phyloP scores from a whole-genome alignment of 1,139 yeast species.

The Geotrichum candidum region DNA sequence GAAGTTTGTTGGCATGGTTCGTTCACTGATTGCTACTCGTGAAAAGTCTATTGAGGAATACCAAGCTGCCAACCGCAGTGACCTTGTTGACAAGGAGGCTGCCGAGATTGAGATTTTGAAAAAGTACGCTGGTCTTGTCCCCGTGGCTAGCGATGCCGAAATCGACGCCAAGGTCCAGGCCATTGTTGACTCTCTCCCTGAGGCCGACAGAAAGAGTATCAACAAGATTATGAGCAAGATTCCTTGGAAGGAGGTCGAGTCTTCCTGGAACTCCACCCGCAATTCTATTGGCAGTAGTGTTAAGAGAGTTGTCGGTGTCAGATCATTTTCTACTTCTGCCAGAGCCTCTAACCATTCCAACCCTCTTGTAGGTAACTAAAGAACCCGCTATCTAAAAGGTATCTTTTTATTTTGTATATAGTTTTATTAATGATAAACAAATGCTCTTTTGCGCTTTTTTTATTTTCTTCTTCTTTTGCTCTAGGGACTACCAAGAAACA shows the following conservation, averaged over 20 bases:
- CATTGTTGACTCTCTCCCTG: constrained; percentile 33
- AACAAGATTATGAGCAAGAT: constrained; percentile 43
- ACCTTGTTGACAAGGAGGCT: constrained; percentile 51
- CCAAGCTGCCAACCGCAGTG: constrained; percentile 45
- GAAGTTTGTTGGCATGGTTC: constrained; percentile 43
- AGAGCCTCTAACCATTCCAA: constrained; percentile 40
- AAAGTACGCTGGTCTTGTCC: constrained; percentile 41
- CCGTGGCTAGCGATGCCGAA: constrained; percentile 49
- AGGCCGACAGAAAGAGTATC: constrained; percentile 32
- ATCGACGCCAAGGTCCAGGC: constrained; percentile 40
- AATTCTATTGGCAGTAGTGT: constrained; percentile 29
- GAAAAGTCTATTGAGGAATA: constrained; percentile 50
- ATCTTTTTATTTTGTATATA: not conserved
- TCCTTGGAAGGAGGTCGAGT: constrained; percentile 45
- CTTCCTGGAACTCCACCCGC: constrained; percentile 51
- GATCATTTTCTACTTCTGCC: constrained; percentile 23
- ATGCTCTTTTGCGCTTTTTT: not conserved
- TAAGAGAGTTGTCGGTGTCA: constrained; percentile 24
- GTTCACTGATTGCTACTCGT: constrained; percentile 50
- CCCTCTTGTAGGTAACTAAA: constrained; percentile 44
- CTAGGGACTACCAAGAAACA: constrained; percentile 50
- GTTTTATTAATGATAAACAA: not conserved
- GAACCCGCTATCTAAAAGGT: not conserved
- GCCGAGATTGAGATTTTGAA: constrained; percentile 45
- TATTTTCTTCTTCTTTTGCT: constrained; percentile 13